Conservation (phyloP, 139 green algal genomes). For the Chlorella ohadii region DNA sequence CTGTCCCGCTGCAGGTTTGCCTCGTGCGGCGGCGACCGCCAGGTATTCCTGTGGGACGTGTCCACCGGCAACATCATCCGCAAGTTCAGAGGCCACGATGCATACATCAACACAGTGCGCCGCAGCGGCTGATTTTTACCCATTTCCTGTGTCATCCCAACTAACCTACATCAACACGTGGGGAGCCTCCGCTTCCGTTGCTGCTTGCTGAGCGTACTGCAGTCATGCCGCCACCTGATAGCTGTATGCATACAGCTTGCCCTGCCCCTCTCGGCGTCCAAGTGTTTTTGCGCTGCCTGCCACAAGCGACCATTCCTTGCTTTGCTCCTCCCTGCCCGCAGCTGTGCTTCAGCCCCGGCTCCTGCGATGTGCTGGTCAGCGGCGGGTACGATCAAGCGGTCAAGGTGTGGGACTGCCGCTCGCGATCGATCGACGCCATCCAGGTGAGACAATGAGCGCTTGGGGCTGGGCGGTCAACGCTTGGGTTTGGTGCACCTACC, state of each 20-base stretch:
- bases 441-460: conserved; percentile 58
- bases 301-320: too few species aligned
- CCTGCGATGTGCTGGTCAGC: conserved; percentile 79
- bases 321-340: conserved; percentile 50
- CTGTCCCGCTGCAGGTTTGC: conserved; percentile 67
- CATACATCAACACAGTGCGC: conserved; percentile 76
- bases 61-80: conserved; percentile 80
- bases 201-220: too few species aligned
- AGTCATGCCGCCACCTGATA: too few species aligned
- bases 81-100: conserved; percentile 92
- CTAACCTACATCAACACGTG: too few species aligned
- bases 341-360: conserved; percentile 68
- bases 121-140: too few species aligned
- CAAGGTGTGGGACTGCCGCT: conserved; percentile 92
- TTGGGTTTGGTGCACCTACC: too few species aligned
- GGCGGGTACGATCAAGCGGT: conserved; percentile 91
- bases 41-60: conserved; percentile 97
- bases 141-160: too few species aligned
- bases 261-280: too few species aligned
- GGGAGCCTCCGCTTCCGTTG: too few species aligned
- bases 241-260: too few species aligned
- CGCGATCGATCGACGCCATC: conserved; percentile 77
- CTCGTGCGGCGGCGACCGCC: conserved; percentile 86
- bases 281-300: too few species aligned
- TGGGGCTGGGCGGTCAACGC: too few species aligned